A percentile compares a stretch with the other conserved stretches of the same genome.
Conservation (phyloP, 495 filamentous ascomycete species). For the Cercophora sp. region DNA sequence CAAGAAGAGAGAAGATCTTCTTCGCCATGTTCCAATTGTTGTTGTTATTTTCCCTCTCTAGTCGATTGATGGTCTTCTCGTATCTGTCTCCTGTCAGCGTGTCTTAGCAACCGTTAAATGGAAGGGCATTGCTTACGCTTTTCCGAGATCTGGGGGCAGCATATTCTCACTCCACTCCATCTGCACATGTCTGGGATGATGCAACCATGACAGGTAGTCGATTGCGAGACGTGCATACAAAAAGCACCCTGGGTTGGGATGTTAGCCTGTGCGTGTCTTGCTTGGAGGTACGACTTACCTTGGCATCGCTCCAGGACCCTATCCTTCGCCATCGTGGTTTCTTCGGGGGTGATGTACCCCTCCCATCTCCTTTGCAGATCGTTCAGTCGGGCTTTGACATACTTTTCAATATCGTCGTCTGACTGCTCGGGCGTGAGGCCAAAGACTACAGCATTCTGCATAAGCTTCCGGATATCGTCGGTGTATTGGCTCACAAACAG, state of each 20-base stretch:
- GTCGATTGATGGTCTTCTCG: slow-evolving; percentile 33
- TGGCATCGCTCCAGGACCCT: slow-evolving; percentile 10
- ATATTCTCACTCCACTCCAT: slow-evolving; percentile 27
- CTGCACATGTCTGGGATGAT: slow-evolving; percentile 22
- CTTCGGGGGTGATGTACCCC: slow-evolving; percentile 15
- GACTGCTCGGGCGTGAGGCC: slow-evolving; percentile 23
- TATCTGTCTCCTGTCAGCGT: too few species aligned
- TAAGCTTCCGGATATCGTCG: slow-evolving; percentile 25
- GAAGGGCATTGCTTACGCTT: slow-evolving; percentile 33
- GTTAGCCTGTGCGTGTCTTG: not conserved
- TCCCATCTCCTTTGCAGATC: slow-evolving; percentile 27
- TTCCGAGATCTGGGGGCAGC: slow-evolving; percentile 34
- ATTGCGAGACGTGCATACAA: slow-evolving; percentile 46
- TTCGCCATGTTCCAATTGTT: slow-evolving; percentile 27
- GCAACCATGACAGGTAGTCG: slow-evolving; percentile 35
- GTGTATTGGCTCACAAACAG: slow-evolving; percentile 40
- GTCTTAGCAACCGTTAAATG: not conserved
- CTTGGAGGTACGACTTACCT: slow-evolving; percentile 11
- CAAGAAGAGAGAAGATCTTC: slow-evolving; percentile 41
- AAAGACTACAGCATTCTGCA: slow-evolving; percentile 23
- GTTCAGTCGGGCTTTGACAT: slow-evolving; percentile 16
- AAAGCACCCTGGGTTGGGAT: slow-evolving; percentile 42
- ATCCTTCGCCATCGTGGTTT: slow-evolving; percentile 4
- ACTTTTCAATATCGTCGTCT: slow-evolving; percentile 29
- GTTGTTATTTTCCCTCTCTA: slow-evolving; percentile 18